Evolutionary conservation across 2,329 filamentous ascomycete species (phyloP).

Genomic region (Cladosporium austrohemisphaericum): DNA sequence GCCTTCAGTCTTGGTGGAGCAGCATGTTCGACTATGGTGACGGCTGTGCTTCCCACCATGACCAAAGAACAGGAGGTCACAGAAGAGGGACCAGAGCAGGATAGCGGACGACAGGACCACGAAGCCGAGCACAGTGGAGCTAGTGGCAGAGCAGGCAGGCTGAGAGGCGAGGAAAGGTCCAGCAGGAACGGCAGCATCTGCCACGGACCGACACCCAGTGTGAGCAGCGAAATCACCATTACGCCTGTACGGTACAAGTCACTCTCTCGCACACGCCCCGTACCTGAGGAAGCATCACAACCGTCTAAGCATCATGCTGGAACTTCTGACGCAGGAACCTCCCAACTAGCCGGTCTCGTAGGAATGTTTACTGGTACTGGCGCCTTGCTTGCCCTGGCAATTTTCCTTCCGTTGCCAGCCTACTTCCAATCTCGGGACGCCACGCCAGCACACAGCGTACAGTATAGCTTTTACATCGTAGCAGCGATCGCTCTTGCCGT

Average conservation of each 20-base stretch:
- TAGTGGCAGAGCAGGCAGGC: conserved; percentile 21
- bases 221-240: conserved; percentile 71
- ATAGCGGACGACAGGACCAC: conserved; percentile 20
- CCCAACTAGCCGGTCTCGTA: conserved; percentile 77
- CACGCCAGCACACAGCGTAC: conserved; percentile 69
- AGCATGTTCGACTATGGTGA: conserved; percentile 91
- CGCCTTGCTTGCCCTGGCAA: conserved; percentile 72
- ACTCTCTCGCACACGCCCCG: conserved; percentile 19
- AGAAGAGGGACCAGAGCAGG: conserved; percentile 15
- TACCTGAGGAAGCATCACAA: conserved; percentile 10
- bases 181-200: conserved; percentile 39
- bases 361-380: conserved; percentile 91
- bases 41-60: conserved; percentile 79
- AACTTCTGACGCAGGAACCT: conserved; percentile 18
- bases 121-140: conserved; percentile 15
- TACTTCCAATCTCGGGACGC: conserved; percentile 71
- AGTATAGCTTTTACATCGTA: conserved; percentile 84
- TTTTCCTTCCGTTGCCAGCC: conserved; percentile 86
- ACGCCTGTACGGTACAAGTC: conserved; percentile 56
- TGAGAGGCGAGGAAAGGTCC: conserved; percentile 24
- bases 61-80: conserved; percentile 35
- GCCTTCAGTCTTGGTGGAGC: conserved; percentile 88
- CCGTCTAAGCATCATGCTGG: not conserved
- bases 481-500: conserved; percentile 68
- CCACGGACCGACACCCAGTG: conserved; percentile 61